Evolutionary conservation across 306 rosid genomes (phyloP).

Genomic region (Glycyrrhiza uralensis): DNA sequence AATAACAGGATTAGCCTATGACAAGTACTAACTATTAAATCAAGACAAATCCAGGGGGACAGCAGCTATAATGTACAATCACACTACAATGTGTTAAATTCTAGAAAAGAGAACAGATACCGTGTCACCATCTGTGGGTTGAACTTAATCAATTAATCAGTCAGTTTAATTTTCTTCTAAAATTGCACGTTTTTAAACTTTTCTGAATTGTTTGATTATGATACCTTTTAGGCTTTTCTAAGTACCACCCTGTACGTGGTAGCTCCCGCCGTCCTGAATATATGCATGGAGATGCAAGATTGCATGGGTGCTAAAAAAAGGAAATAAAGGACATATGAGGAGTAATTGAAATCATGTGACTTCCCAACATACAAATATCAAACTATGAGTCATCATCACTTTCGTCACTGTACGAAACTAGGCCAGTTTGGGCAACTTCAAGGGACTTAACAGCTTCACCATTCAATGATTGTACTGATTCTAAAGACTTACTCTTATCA

Average conservation of each 20-base stretch:
- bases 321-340: not conserved
- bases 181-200: no score
- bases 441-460: constrained; percentile 28
- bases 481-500: constrained; percentile 25
- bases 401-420: constrained; percentile 87
- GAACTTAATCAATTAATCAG: no score
- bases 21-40: no score
- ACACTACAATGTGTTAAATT: no score
- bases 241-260: not conserved
- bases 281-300: not conserved
- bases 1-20: no score
- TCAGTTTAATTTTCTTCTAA: no score
- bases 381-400: constrained; percentile 63
- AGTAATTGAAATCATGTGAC: not conserved
- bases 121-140: no score
- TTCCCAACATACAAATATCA: not conserved
- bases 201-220: not conserved
- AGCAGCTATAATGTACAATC: no score
- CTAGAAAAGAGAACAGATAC: no score
- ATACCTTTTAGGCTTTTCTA: not conserved
- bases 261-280: not conserved
- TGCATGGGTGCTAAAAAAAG: not conserved
- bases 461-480: constrained; percentile 28
- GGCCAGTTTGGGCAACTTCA: constrained; percentile 42
- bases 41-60: no score